phyloP scores from a whole-genome alignment of 2,329 filamentous ascomycete species.

The Juglanconis juglandina region DNA sequence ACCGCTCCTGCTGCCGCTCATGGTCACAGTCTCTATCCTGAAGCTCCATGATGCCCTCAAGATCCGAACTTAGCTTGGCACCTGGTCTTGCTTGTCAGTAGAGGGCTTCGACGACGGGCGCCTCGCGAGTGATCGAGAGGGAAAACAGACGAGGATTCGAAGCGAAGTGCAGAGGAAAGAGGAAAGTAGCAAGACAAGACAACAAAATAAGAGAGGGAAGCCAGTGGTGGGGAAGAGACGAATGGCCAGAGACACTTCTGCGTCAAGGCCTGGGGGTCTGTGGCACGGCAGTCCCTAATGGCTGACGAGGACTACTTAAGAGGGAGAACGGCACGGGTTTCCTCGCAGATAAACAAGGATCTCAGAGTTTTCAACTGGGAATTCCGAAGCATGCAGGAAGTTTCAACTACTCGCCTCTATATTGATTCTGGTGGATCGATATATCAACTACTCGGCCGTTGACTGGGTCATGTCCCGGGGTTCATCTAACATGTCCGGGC shows the following conservation, averaged over 20 bases:
- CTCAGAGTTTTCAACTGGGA: background rate
- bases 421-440: background rate
- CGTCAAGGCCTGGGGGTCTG: slow-evolving; percentile 5
- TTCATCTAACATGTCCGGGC: background rate
- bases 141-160: background rate
- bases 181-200: background rate
- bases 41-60: background rate
- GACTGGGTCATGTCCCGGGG: background rate
- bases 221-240: slow-evolving; percentile 1
- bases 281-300: background rate
- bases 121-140: background rate
- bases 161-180: background rate
- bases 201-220: background rate
- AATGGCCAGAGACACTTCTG: slow-evolving; percentile 8
- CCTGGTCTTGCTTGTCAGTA: background rate
- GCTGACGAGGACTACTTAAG: background rate
- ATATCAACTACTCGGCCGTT: background rate
- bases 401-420: background rate
- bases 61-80: background rate
- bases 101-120: background rate
- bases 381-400: background rate
- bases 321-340: background rate
- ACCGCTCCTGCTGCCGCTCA: slow-evolving; percentile 5
- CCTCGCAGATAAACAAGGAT: background rate
- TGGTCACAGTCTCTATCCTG: slow-evolving; percentile 1